These are phyloP conservation scores for Globisporangium cylindrosporum DNA, from an alignment of 352 stramenopile species.

Conservation along the genomic window DNA sequence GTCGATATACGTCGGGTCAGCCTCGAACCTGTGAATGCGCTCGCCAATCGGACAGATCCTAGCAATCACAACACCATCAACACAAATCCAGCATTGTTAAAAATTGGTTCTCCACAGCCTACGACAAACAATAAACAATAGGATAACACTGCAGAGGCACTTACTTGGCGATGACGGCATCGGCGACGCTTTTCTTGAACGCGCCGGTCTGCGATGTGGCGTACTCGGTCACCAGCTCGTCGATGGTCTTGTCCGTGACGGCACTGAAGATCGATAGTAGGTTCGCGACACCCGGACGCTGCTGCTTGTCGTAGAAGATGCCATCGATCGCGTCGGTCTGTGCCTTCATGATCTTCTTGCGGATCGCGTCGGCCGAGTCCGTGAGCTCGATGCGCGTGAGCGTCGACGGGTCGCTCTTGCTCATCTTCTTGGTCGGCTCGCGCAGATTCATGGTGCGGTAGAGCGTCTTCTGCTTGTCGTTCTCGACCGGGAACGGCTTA, in stretches of 20 bases:
- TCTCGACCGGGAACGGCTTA: conserved; percentile 51
- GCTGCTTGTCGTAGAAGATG: conserved; percentile 88
- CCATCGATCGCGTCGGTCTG: conserved; percentile 86
- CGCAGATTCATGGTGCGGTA: conserved; percentile 97
- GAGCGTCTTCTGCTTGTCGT: conserved; percentile 43
- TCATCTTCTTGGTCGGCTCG: conserved; percentile 98
- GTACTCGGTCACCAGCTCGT: conserved; percentile 72
- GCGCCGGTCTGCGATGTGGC: conserved; percentile 67
- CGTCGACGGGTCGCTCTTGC: conserved; percentile 93
- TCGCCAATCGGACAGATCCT: conserved; percentile 94
- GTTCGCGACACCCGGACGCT: conserved; percentile 94
- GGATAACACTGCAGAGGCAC: conserved; percentile 15
- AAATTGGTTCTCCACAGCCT: neutral
- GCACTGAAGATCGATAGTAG: conserved; percentile 91
- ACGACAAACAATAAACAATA: conserved; percentile 10
- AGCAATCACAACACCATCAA: neutral
- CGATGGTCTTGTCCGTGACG: conserved; percentile 68
- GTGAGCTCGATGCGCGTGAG: conserved; percentile 95
- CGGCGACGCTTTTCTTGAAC: conserved; percentile 95
- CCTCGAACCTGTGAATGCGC: conserved; percentile 90
- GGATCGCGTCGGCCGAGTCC: conserved; percentile 58
- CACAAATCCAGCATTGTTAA: conserved; percentile 2
- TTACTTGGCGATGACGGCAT: conserved; percentile 94
- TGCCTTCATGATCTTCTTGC: conserved; percentile 87
- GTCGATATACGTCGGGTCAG: conserved; percentile 90